Evolutionary conservation across 2,329 filamentous ascomycete genomes (phyloP), one percentile per base, ranked within the genome.

Genomic region (Ceratocystis colombiana): DNA sequence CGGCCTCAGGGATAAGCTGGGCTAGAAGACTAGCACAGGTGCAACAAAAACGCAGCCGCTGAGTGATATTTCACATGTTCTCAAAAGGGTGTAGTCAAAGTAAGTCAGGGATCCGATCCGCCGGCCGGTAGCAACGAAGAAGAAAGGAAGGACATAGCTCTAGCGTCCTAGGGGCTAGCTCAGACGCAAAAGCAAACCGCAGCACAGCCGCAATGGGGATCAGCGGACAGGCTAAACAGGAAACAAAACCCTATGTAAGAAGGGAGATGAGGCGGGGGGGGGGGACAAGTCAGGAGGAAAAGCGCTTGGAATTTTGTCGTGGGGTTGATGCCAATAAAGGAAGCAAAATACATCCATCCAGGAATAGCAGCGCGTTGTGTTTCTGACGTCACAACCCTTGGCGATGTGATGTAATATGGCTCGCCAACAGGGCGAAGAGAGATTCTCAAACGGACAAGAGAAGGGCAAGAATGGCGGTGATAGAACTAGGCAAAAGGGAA

Each of bases 181-280:
- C 37, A 41, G 12, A 41, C 37, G 10, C 37, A 41, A 41, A 30
- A 59, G 28, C 15, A 59, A 33, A 0, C 28, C 17, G 33, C 55
- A 59, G 55, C 55, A 59, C 55, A 59, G 55, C 55, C 55, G 55
- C 55, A 59, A 33, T 59, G n/a, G 28, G 37, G 55, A 37, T 59
- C 55, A 37, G 55, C 55, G 37, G 55, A 59, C 55, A 33, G n/a
- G 48, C 28, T 41, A 41, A 59, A n/a, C 55, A 59, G 55, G 25
- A 37, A 59, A 59, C 55, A 59, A 37, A 30, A 33, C 55, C 55
- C 55, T 37, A 41, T 41, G 37, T 41, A 59, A n/a, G 33, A 59
- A 20, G n/a, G 30, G 55, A 59, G 55, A 37, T 33, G 55, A 37
- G 8, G 55, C 8, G 28, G 30, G 6, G 46, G 46, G 22, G 22